phyloP scores from a whole-genome alignment of 2,329 filamentous ascomycete species.

The Ophiostoma angusticollis region DNA sequence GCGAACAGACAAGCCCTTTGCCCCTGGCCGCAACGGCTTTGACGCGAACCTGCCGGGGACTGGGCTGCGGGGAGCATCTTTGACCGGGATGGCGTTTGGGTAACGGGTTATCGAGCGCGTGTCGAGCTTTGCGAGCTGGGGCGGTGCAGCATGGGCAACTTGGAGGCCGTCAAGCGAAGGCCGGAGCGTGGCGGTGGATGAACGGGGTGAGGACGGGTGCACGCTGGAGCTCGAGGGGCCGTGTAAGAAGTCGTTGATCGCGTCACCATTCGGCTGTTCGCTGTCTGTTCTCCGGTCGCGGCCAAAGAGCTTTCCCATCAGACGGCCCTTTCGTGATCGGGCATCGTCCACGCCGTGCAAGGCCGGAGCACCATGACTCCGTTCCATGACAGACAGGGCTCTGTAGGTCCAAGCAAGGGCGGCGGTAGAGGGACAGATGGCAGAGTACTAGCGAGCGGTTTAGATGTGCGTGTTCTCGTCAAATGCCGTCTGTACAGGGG shows the following conservation, averaged over 20 bases:
- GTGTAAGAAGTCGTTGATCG: constrained; percentile 46
- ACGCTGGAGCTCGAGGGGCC: constrained; percentile 22
- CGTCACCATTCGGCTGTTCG: constrained; percentile 23
- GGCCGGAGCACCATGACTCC: constrained; percentile 8
- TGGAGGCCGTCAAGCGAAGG: constrained; percentile 42
- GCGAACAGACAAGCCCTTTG: constrained; percentile 59
- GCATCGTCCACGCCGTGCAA: constrained; percentile 7
- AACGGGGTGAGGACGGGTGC: constrained; percentile 3
- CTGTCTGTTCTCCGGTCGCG: constrained; percentile 24
- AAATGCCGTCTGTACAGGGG: too few relatives aligned
- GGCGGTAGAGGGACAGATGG: too few relatives aligned
- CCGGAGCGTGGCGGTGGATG: neutral
- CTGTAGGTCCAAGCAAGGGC: too few relatives aligned
- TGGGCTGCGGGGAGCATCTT: constrained; percentile 30
- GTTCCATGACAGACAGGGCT: constrained; percentile 10
- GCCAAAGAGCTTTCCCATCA: constrained; percentile 52
- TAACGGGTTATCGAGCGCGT: constrained; percentile 42
- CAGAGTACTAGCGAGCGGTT: too few relatives aligned
- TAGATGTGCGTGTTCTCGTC: too few relatives aligned
- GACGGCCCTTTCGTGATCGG: constrained; percentile 35
- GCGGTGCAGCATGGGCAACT: constrained; percentile 37
- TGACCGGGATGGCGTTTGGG: constrained; percentile 37
- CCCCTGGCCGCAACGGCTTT: constrained; percentile 16
- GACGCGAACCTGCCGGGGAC: constrained; percentile 14
- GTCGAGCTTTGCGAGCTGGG: constrained; percentile 38